These are phyloP conservation scores for Rutstroemia sydowiana DNA, from an alignment of 2,329 filamentous ascomycete species.

Conservation along the genomic window DNA sequence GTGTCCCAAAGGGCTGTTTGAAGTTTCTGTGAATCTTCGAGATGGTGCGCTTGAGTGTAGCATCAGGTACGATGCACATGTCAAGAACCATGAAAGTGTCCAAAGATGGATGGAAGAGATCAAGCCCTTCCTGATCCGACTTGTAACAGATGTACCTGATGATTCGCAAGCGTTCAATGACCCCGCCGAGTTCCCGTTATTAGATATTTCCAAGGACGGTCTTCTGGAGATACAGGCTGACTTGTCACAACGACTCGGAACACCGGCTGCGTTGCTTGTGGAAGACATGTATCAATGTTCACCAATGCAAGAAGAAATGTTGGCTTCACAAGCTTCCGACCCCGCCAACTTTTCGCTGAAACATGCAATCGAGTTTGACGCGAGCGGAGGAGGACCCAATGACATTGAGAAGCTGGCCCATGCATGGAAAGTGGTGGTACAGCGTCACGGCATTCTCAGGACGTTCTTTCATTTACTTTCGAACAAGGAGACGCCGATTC, in stretches of 20 bases:
- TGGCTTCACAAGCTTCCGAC: slow-evolving; percentile 2
- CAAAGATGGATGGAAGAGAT: background rate
- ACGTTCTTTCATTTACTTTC: background rate
- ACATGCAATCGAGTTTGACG: background rate
- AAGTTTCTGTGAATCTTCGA: background rate
- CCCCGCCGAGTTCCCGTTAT: background rate
- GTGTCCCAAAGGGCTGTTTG: background rate
- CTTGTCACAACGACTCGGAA: background rate
- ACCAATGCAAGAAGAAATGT: slow-evolving; percentile 13
- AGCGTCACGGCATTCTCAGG: background rate
- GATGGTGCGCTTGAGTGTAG: background rate
- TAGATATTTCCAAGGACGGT: background rate
- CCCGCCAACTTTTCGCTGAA: background rate
- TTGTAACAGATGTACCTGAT: background rate
- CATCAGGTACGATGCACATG: background rate
- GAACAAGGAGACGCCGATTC: background rate
- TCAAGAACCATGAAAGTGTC: background rate
- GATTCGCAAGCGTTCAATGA: background rate
- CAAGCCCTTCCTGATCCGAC: background rate
- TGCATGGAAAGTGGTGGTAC: background rate
- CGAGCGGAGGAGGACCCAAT: background rate
- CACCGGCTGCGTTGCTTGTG: background rate
- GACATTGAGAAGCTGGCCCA: background rate
- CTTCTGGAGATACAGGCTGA: background rate
- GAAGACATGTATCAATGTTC: slow-evolving; percentile 13